Evolutionary conservation across 2,329 filamentous ascomycete genomes (phyloP).

Genomic region (Colletotrichum gloeosporioides): DNA sequence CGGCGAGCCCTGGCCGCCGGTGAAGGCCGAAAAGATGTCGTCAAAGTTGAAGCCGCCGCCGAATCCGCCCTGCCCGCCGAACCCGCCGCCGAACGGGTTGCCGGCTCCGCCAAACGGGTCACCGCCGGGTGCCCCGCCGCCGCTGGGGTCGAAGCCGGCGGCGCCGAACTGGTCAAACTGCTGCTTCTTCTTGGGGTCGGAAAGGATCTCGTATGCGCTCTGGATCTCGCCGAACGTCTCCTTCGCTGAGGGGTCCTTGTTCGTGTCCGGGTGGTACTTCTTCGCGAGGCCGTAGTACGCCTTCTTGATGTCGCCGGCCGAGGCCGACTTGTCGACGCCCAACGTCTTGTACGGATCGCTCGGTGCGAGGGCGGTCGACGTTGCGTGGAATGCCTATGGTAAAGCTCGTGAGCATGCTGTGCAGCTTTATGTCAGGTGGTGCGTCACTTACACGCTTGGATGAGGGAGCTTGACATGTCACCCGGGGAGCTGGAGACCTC

Average conservation of each 20-base stretch:
- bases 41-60: constrained; percentile 92
- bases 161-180: constrained; percentile 91
- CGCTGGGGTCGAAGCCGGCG: constrained; percentile 83
- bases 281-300: constrained; percentile 98
- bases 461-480: constrained; percentile 30
- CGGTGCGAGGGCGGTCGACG: constrained; percentile 52
- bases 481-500: constrained; percentile 25
- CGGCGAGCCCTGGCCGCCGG: constrained; percentile 56
- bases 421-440: neutral
- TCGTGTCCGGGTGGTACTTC: constrained; percentile 97
- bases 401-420: neutral
- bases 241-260: constrained; percentile 92
- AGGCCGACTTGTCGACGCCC: constrained; percentile 83
- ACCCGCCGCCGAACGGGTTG: constrained; percentile 64
- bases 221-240: constrained; percentile 95
- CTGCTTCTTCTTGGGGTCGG: constrained; percentile 90
- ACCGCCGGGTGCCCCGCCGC: constrained; percentile 56
- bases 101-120: constrained; percentile 69
- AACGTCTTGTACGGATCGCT: constrained; percentile 89
- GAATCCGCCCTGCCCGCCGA: constrained; percentile 70
- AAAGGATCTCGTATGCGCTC: constrained; percentile 90
- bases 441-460: constrained; percentile 24
- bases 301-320: constrained; percentile 91
- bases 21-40: constrained; percentile 90
- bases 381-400: constrained; percentile 65